Conservation (phyloP, 2,329 filamentous ascomycete genomes). For the Colletotrichum filicis region DNA sequence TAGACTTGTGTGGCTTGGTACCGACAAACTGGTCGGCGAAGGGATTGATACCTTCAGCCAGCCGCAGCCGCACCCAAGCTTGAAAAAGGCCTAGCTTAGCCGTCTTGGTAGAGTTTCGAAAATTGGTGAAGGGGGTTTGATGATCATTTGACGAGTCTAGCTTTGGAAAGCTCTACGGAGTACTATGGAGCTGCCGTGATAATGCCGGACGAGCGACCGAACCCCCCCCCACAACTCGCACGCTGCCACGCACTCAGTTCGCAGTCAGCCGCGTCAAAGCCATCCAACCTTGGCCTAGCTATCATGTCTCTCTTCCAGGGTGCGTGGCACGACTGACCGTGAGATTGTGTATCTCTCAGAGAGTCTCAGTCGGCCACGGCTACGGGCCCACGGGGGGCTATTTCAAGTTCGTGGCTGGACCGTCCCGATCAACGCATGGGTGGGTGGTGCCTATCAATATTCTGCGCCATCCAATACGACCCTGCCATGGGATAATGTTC, state of each 20-base stretch:
- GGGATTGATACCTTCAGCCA: neutral
- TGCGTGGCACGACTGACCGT: too few relatives aligned
- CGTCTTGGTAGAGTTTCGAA: neutral
- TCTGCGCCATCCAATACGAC: neutral
- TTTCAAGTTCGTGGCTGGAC: slow-evolving; percentile 5
- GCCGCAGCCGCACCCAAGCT: neutral
- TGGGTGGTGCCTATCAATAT: slow-evolving; percentile 12
- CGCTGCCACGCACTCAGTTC: slow-evolving; percentile 1
- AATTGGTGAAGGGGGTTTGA: neutral
- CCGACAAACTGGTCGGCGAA: neutral
- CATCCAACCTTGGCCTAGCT: neutral
- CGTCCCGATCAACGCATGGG: slow-evolving; percentile 27
- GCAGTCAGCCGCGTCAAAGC: neutral
- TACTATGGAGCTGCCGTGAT: neutral
- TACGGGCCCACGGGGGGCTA: neutral
- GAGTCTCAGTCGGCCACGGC: neutral
- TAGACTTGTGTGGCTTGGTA: neutral
- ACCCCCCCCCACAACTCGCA: neutral
- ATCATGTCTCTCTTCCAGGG: too few relatives aligned
- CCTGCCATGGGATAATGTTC: slow-evolving; percentile 21
- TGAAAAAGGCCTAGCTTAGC: neutral
- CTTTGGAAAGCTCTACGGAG: neutral
- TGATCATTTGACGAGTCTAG: neutral
- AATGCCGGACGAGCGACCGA: slow-evolving; percentile 6
- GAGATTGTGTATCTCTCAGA: too few relatives aligned